Evolutionary conservation across 1,284 basidiomycete species (phyloP).

Genomic region (Ceratobasidium sp.): DNA sequence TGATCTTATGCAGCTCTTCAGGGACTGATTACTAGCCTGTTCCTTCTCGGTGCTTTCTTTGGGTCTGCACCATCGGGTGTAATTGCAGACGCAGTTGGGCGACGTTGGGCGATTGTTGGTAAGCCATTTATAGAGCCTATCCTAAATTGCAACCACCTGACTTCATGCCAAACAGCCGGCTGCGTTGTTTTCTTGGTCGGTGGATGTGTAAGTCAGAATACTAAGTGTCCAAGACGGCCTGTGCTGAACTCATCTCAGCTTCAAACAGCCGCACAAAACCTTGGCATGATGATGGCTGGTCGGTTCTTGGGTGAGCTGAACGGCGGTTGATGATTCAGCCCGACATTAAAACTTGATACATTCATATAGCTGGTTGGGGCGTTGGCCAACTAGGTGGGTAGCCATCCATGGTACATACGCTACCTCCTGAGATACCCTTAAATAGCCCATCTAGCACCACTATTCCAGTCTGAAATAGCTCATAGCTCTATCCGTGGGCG

Average conservation of each 20-base stretch:
- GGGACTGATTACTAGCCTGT: constrained; percentile 24
- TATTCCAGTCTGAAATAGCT: constrained; percentile 66
- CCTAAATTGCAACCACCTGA: not conserved
- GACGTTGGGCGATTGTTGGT: constrained; percentile 50
- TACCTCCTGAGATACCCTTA: constrained; percentile 55
- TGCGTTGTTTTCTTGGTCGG: constrained; percentile 59
- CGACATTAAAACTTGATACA: not conserved
- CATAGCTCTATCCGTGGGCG: constrained; percentile 68
- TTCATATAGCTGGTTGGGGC: constrained; percentile 18
- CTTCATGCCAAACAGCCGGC: constrained; percentile 44
- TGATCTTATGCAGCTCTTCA: constrained; percentile 45
- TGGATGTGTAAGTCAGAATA: constrained; percentile 50
- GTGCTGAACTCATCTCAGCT: constrained; percentile 44
- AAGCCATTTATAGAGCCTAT: not conserved
- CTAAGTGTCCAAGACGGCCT: not conserved
- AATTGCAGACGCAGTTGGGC: constrained; percentile 45
- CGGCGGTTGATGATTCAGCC: not conserved
- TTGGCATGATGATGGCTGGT: constrained; percentile 68
- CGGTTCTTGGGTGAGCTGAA: constrained; percentile 63
- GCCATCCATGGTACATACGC: not conserved
- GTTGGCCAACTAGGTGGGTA: constrained; percentile 28
- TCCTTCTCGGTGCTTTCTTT: constrained; percentile 35
- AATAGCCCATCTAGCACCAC: constrained; percentile 63
- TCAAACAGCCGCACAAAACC: constrained; percentile 60
- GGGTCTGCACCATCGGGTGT: constrained; percentile 47